Conservation (phyloP, 495 filamentous ascomycete genomes). For the Penicillium verhagenii region DNA sequence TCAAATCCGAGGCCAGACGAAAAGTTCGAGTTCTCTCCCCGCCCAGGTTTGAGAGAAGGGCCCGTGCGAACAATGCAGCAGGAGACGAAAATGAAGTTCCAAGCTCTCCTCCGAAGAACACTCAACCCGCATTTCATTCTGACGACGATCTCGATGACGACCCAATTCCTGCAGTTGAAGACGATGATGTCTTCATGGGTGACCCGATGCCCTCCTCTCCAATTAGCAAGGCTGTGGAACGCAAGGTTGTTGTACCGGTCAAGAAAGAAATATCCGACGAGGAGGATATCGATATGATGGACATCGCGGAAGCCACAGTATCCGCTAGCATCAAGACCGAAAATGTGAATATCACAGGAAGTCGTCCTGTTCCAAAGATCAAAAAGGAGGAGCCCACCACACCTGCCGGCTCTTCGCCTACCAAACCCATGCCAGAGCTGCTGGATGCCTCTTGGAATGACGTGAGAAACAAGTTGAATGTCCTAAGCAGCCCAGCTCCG, state of each 20-base stretch:
- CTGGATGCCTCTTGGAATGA: conserved; percentile 92
- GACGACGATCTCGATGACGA: conserved; percentile 55
- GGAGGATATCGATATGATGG: conserved; percentile 81
- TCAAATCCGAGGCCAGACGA: conserved; percentile 70
- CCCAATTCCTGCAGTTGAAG: conserved; percentile 42
- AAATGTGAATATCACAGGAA: conserved; percentile 84
- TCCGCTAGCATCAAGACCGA: conserved; percentile 59
- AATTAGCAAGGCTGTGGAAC: conserved; percentile 71
- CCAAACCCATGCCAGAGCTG: conserved; percentile 52
- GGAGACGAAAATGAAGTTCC: conserved; percentile 45
- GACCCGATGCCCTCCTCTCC: conserved; percentile 88
- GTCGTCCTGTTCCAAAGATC: conserved; percentile 74
- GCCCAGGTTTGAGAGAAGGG: conserved; percentile 50
- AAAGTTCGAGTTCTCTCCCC: conserved; percentile 82
- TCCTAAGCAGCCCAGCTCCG: conserved; percentile 68
- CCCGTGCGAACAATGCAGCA: conserved; percentile 43
- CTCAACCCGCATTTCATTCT: conserved; percentile 37
- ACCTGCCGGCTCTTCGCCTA: conserved; percentile 75
- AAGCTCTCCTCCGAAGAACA: conserved; percentile 28
- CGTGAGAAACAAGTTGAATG: conserved; percentile 81
- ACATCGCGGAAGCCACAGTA: conserved; percentile 72
- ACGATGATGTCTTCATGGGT: conserved; percentile 76
- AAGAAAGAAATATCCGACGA: conserved; percentile 68
- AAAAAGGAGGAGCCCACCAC: conserved; percentile 64
- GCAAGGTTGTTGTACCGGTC: conserved; percentile 59